Conservation (phyloP, 768 basidiomycete species). For the Leccinellum luteum region DNA sequence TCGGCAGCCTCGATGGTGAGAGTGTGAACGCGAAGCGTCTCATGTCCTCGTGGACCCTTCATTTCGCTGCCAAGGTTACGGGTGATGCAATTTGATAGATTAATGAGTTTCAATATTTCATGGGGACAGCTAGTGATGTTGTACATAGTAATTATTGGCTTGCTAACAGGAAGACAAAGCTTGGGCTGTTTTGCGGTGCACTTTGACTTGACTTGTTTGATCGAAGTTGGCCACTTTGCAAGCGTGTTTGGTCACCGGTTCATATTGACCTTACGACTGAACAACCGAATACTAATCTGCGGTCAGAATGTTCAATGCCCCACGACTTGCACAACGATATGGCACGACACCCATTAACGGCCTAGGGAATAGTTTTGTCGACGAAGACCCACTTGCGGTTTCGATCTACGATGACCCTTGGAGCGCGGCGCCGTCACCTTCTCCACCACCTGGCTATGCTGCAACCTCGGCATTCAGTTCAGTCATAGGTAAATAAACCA, state of each 20-base stretch:
- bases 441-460: conserved; percentile 57
- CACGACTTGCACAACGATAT: conserved; percentile 71
- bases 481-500: conserved; percentile 62
- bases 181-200: neutral
- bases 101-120: conserved; percentile 5
- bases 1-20: conserved; percentile 72
- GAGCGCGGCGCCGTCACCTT: conserved; percentile 72
- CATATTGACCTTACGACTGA: conserved; percentile 2
- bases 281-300: conserved; percentile 9
- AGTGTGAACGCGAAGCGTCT: conserved; percentile 82
- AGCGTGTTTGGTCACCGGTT: conserved; percentile 5
- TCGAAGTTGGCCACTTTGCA: neutral
- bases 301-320: conserved; percentile 77
- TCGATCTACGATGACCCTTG: conserved; percentile 84
- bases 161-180: conserved; percentile 8
- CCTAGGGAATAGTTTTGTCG: conserved; percentile 71
- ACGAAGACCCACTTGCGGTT: conserved; percentile 69
- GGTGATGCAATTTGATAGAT: conserved; percentile 32
- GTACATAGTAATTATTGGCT: conserved; percentile 24
- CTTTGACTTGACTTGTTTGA: neutral
- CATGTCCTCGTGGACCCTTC: conserved; percentile 89
- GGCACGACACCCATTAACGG: conserved; percentile 51
- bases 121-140: conserved; percentile 10
- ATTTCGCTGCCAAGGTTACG: conserved; percentile 77
- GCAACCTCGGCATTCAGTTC: conserved; percentile 56